Conservation (phyloP, 345 rosid genomes). For the Turritis glabra region DNA sequence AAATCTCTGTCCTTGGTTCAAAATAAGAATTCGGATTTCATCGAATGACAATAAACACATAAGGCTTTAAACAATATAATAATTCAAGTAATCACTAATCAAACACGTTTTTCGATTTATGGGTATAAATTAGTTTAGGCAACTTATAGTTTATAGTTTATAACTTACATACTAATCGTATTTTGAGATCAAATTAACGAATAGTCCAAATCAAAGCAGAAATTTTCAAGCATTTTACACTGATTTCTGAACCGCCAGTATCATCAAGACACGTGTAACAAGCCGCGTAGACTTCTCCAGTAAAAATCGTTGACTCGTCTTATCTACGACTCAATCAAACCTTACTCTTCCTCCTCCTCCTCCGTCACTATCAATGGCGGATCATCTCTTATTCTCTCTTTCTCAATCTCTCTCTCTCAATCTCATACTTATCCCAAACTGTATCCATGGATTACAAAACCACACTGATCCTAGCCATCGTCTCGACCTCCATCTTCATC, state of each 20-base stretch:
- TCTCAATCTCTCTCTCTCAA: neutral
- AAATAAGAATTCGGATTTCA: no score
- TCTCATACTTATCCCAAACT: neutral
- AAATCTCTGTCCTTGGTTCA: no score
- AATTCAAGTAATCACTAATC: no score
- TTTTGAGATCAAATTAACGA: no score
- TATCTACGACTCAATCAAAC: constrained; percentile 25
- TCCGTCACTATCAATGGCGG: constrained; percentile 37
- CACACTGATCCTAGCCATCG: constrained; percentile 35
- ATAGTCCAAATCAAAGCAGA: neutral
- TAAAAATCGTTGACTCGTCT: constrained; percentile 43
- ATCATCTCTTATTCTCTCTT: constrained; percentile 4
- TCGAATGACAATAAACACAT: no score
- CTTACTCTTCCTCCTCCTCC: constrained; percentile 11
- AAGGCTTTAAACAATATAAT: no score
- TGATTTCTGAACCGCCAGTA: neutral
- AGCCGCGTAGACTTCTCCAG: neutral
- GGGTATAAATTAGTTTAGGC: no score
- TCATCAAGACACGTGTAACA: neutral
- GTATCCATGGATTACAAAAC: constrained; percentile 10
- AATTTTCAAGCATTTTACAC: neutral
- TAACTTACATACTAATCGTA: no score
- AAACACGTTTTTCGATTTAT: no score
- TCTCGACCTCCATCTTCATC: constrained; percentile 35
- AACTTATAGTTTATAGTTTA: no score